Conservation (phyloP, 176 grass and related monocot genomes). For the Olyra latifolia region DNA sequence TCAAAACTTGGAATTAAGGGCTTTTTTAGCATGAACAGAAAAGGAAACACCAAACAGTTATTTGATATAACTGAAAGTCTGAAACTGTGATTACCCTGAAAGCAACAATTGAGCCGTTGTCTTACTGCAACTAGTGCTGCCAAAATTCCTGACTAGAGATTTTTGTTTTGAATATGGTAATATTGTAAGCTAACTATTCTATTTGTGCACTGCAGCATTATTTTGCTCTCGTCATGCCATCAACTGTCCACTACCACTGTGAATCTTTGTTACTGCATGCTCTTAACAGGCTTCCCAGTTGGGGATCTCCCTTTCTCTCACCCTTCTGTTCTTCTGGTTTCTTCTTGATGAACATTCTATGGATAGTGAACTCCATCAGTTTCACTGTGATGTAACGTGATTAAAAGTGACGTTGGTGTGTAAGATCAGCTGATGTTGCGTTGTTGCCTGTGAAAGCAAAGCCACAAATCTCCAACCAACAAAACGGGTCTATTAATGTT, state of each 20-base stretch:
- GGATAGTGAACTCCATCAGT: background rate
- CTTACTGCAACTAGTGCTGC: background rate
- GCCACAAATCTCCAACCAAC: background rate
- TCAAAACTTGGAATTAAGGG: constrained; percentile 1
- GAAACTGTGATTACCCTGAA: background rate
- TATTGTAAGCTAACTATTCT: background rate
- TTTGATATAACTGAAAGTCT: background rate
- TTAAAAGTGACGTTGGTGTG: constrained; percentile 1
- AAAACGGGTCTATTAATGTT: constrained; percentile 5
- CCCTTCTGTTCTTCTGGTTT: constrained; percentile 11
- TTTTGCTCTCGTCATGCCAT: background rate
- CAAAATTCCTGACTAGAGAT: background rate
- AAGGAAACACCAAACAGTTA: background rate
- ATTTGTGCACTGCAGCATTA: background rate
- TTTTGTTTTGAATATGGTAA: background rate
- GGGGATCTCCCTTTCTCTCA: background rate
- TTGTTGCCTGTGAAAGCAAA: constrained; percentile 17
- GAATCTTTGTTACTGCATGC: background rate
- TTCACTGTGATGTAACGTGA: background rate
- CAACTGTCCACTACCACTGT: background rate
- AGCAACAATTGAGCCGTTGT: background rate
- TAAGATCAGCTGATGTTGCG: constrained; percentile 19
- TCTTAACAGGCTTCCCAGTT: background rate
- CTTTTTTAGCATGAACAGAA: background rate
- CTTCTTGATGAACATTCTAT: constrained; percentile 17